phyloP scores from a whole-genome alignment of 257 asterid species.

The Echites panduratus region DNA sequence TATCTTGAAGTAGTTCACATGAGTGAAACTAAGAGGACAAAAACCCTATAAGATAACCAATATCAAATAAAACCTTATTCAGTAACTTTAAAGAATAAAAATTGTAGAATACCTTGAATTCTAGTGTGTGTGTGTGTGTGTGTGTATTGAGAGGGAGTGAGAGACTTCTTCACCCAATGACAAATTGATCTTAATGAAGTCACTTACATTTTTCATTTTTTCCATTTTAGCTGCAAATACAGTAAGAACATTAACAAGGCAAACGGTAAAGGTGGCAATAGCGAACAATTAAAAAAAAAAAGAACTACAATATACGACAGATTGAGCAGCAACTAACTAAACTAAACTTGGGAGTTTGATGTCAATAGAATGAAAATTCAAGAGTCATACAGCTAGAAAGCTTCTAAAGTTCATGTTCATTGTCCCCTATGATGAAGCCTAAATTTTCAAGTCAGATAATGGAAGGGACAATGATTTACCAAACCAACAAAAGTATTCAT shows the following conservation, averaged over 20 bases:
- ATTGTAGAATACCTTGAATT: too few species aligned
- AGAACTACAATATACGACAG: not conserved
- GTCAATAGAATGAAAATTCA: not conserved
- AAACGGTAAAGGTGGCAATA: not conserved
- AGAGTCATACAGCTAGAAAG: not conserved
- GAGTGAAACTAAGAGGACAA: not conserved
- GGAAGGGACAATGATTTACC: not conserved
- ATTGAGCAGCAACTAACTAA: not conserved
- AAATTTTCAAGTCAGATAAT: not conserved
- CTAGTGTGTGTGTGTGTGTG: too few species aligned
- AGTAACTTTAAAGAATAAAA: not conserved
- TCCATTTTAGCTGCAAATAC: not conserved
- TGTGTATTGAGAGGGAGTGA: too few species aligned
- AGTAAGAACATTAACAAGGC: not conserved
- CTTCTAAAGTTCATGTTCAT: not conserved
- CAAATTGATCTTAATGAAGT: not conserved
- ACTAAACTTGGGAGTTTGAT: slow-evolving; percentile 1
- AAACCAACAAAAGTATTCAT: not conserved
- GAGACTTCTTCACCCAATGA: too few species aligned
- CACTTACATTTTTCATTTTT: not conserved
- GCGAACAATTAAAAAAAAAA: not conserved
- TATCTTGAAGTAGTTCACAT: not conserved
- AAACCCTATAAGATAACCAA: not conserved
- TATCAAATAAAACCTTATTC: not conserved
- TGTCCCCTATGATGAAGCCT: not conserved